Conservation (phyloP, 257 asterid genomes). For the Gardenia jasminoides region DNA sequence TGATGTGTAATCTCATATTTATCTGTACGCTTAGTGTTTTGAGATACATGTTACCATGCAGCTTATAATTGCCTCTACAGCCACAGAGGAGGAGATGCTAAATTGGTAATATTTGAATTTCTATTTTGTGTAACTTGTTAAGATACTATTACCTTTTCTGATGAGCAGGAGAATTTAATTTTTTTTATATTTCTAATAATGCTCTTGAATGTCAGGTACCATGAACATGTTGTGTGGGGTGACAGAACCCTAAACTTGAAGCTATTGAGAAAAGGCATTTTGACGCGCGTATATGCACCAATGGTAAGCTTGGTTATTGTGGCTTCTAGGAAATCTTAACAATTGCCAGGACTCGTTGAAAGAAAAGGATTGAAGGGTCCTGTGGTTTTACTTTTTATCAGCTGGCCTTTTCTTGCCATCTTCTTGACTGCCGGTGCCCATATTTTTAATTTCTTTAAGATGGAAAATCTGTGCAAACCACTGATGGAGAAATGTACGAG, state of each 20-base stretch:
- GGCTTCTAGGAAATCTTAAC: background rate
- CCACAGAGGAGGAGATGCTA: constrained; percentile 94
- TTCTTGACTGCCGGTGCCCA: too few relatives aligned
- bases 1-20: background rate
- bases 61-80: constrained; percentile 98
- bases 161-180: background rate
- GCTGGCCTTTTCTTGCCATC: background rate
- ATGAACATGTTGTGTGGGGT: constrained; percentile 92
- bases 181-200: background rate
- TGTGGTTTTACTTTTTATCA: background rate
- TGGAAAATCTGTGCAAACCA: too few relatives aligned
- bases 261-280: constrained; percentile 85
- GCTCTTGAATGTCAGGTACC: constrained; percentile 57
- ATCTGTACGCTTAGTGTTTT: background rate
- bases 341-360: background rate
- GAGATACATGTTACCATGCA: constrained; percentile 27
- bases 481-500: too few relatives aligned
- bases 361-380: background rate
- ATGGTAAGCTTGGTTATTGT: constrained; percentile 55
- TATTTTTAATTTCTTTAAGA: too few relatives aligned
- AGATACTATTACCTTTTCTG: background rate
- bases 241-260: constrained; percentile 72
- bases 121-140: background rate
- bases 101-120: constrained; percentile 55
- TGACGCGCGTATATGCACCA: constrained; percentile 92